Base-by-base conservation (phyloP, 495 filamentous ascomycete genomes). In the Halenospora varia region DNA sequence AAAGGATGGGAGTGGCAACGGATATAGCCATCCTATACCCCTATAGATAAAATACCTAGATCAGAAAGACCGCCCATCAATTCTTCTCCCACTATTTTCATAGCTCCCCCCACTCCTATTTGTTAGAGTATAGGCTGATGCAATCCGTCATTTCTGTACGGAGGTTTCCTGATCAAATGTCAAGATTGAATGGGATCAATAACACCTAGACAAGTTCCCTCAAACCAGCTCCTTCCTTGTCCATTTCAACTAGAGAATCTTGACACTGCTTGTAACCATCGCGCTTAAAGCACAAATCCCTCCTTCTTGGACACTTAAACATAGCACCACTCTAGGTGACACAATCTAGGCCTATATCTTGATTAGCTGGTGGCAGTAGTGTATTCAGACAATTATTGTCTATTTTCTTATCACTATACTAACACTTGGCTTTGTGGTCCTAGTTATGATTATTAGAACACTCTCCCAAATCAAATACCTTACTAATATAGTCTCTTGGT, bases 161-260 rank as follows among this genome's bases (percentile, higher is more conserved):
- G 86, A 90, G 66, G 63, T 91, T 26, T 85, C 87, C 50, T 80
- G 84, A 23, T 72, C 88, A 29, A 92, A 90, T 61, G 48, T 87
- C 45, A 87, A 91, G 71, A 90, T 91, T 52, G 86, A 90, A 67
- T 66, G 82, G 22, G 86, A 90, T 56, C 86, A 92, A 61, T 74
- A 78, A 58, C 70, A 88, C 19, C 83, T 80, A 0, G 85, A 89
- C 59, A 81, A 78, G 52, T 91, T 83, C 51, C 87, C 87, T 17
- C 71, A 85, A 23, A 89, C 90, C 85, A 91, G 86, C 57, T 91
- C 88, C 3, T 87, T 87, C n/a, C 90, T 92, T 63, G 82, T 92
- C 53, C 86, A 89, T 59, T 91, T 92, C 75, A 91, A 91, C 58
- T 81, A 89, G 56, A 86, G 89, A 66, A 83, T 89, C 11, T 86